phyloP scores from a whole-genome alignment of 2,329 filamentous ascomycete species.

The Gnomoniopsis smithogilvyi region DNA sequence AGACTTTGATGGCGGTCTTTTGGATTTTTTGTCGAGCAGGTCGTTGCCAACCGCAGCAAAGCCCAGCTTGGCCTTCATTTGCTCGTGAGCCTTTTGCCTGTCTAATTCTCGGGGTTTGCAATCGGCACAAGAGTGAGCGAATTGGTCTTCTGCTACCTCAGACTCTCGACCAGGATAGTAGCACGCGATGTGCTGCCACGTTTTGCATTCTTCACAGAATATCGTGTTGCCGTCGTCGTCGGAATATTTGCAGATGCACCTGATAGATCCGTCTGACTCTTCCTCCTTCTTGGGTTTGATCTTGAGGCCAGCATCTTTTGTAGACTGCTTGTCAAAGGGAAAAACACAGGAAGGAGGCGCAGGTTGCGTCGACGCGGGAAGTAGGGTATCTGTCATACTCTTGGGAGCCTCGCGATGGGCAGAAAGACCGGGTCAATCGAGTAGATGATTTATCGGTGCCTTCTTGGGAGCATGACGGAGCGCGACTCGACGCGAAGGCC shows the following conservation, averaged over 20 bases:
- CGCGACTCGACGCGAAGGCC: constrained; percentile 35
- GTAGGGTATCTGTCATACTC: constrained; percentile 63
- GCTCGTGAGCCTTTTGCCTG: constrained; percentile 68
- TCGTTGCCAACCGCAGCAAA: constrained; percentile 41
- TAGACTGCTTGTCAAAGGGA: constrained; percentile 36
- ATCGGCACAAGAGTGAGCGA: constrained; percentile 83
- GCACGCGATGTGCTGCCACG: constrained; percentile 97
- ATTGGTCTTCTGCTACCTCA: constrained; percentile 64
- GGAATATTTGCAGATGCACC: constrained; percentile 91
- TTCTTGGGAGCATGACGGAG: constrained; percentile 59
- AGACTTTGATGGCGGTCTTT: constrained; percentile 58
- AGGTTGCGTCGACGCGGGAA: constrained; percentile 51
- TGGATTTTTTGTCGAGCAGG: constrained; percentile 64
- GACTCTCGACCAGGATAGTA: constrained; percentile 78
- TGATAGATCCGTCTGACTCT: constrained; percentile 83
- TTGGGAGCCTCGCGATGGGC: constrained; percentile 42
- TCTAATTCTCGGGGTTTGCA: constrained; percentile 80
- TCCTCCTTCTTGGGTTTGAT: constrained; percentile 63
- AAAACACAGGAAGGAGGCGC: constrained; percentile 46
- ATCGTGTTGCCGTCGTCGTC: constrained; percentile 98
- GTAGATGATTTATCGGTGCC: constrained; percentile 45
- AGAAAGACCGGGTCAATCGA: constrained; percentile 33
- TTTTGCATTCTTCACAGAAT: constrained; percentile 91
- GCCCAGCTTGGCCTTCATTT: constrained; percentile 59
- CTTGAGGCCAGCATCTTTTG: constrained; percentile 38